Evolutionary conservation across 805 yeast species (phyloP).

Genomic region (Lipomyces kockii): DNA sequence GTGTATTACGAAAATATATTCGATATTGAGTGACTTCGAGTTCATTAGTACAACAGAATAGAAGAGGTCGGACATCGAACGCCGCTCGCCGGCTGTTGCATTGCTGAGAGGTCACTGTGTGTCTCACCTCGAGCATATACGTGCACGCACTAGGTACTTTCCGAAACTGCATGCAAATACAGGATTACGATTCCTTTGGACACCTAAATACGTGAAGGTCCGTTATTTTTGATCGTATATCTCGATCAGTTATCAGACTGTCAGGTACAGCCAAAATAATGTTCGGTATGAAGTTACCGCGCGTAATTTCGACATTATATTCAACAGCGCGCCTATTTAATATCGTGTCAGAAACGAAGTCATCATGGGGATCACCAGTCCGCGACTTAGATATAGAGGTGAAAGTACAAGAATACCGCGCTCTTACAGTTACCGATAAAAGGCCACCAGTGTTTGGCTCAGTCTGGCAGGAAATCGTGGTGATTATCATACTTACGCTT

Average conservation of each 20-base stretch:
- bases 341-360: neutral
- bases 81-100: too few relatives aligned
- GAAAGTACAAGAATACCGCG: slow-evolving; percentile 5
- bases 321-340: neutral
- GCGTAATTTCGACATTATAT: neutral
- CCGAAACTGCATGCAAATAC: neutral
- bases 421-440: slow-evolving; percentile 13
- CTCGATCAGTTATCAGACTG: neutral
- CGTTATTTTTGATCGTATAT: neutral
- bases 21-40: too few relatives aligned
- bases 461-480: slow-evolving; percentile 43
- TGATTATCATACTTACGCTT: slow-evolving; percentile 41
- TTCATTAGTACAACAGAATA: too few relatives aligned
- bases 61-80: too few relatives aligned
- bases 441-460: slow-evolving; percentile 48
- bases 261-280: neutral
- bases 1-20: too few relatives aligned
- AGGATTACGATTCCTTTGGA: neutral
- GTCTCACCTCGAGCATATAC: neutral
- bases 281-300: neutral
- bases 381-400: neutral
- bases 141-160: neutral
- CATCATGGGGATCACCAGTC: neutral
- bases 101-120: too few relatives aligned
- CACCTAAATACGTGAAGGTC: neutral